Percentiles rank a stretch among this genome's conserved stretches.
These are phyloP conservation scores for Xylogone sp. DNA, from an alignment of 2,329 filamentous ascomycete genomes.

Conservation along the genomic window DNA sequence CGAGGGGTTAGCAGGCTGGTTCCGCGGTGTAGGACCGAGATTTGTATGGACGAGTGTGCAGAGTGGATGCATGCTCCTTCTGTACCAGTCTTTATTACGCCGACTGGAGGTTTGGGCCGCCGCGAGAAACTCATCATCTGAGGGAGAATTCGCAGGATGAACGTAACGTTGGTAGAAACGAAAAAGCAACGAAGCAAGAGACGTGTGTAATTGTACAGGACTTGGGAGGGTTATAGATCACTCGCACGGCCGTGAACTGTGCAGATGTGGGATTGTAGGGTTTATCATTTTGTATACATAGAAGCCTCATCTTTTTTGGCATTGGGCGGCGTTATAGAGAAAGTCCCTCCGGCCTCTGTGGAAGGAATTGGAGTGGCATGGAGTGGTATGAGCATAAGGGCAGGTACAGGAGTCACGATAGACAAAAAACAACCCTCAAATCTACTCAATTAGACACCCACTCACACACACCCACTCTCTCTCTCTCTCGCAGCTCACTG, in stretches of 20 bases:
- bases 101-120: slow-evolving; percentile 56
- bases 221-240: neutral
- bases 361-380: neutral
- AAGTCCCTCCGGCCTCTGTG: neutral
- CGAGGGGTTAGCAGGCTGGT: slow-evolving; percentile 87
- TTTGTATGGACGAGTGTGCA: slow-evolving; percentile 97
- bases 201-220: slow-evolving; percentile 3
- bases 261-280: neutral
- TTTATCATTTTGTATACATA: slow-evolving; percentile 16
- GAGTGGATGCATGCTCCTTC: slow-evolving; percentile 91
- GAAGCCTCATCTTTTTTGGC: slow-evolving; percentile 18
- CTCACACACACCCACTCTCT: no score
- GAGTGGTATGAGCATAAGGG: neutral
- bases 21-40: slow-evolving; percentile 88
- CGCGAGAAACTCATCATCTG: slow-evolving; percentile 2
- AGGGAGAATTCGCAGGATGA: slow-evolving; percentile 17
- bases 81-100: slow-evolving; percentile 85
- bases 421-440: neutral
- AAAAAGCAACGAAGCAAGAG: neutral
- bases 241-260: no score
- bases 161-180: slow-evolving; percentile 20
- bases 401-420: neutral
- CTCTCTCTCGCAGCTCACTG: neutral
- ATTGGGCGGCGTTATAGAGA: slow-evolving; percentile 26
- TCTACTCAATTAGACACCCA: neutral